phyloP scores from a whole-genome alignment of 1,284 basidiomycete species.

The Heliocybe sulcata region DNA sequence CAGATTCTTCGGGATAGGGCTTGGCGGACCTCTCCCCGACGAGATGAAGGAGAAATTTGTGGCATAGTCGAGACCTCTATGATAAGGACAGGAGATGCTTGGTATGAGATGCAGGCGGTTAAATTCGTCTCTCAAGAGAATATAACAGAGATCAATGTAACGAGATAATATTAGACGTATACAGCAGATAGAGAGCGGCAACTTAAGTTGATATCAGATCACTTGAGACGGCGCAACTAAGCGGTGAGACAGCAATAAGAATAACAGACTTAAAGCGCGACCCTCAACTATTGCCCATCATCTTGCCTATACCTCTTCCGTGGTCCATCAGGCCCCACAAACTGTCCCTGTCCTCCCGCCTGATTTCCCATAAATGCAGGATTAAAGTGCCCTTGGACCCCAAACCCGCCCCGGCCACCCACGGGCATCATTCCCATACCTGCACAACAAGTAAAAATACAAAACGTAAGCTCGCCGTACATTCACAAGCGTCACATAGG shows the following conservation, averaged over 20 bases:
- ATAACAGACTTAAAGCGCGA: background rate
- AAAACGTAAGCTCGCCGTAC: slow-evolving; percentile 34
- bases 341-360: slow-evolving; percentile 29
- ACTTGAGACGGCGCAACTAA: background rate
- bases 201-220: no score
- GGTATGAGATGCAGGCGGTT: no score
- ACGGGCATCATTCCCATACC: slow-evolving; percentile 48
- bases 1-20: no score
- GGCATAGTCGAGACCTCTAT: no score
- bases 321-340: slow-evolving; percentile 36
- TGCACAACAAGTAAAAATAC: slow-evolving; percentile 19
- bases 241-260: background rate
- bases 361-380: slow-evolving; percentile 60
- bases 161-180: no score
- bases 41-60: no score
- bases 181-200: no score
- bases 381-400: slow-evolving; percentile 58
- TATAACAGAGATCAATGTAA: no score
- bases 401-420: slow-evolving; percentile 40
- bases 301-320: slow-evolving; percentile 48
- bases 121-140: no score
- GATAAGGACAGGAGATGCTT: no score
- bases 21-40: no score
- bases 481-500: slow-evolving; percentile 16
- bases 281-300: slow-evolving; percentile 19